Conservation (phyloP, 768 basidiomycete genomes). For the Suillus lakei region DNA sequence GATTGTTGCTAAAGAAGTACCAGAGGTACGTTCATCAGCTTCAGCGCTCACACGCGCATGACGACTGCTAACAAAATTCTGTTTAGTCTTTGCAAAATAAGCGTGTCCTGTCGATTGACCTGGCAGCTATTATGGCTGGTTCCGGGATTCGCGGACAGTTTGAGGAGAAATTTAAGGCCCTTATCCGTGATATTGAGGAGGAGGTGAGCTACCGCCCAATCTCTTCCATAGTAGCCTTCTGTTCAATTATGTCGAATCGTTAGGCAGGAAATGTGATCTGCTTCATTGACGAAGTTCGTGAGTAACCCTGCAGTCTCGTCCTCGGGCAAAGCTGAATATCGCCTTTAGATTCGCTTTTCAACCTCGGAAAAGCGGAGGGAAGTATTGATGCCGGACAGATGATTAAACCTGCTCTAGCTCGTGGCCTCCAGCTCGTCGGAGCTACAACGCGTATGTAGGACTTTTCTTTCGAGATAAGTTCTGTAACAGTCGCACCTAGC, state of each 20-base stretch:
- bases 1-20: conserved; percentile 88
- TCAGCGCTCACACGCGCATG: neutral
- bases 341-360: conserved; percentile 71
- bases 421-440: conserved; percentile 87
- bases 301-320: conserved; percentile 37
- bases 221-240: conserved; percentile 23
- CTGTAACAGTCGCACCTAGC: conserved; percentile 41
- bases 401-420: conserved; percentile 90
- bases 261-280: conserved; percentile 82
- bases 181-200: conserved; percentile 89
- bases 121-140: conserved; percentile 84
- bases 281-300: conserved; percentile 94
- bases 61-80: conserved; percentile 3
- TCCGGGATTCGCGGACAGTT: conserved; percentile 93
- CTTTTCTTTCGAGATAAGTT: neutral
- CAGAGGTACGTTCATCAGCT: conserved; percentile 60
- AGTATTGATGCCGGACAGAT: conserved; percentile 92
- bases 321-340: neutral
- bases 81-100: conserved; percentile 81
- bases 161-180: conserved; percentile 90
- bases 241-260: conserved; percentile 7
- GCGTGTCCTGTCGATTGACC: conserved; percentile 85
- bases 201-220: conserved; percentile 52
- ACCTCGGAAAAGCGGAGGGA: conserved; percentile 90
- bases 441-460: conserved; percentile 79